Evolutionary conservation across 2,329 filamentous ascomycete species (phyloP).

Genomic region (Remersonia thermophila): DNA sequence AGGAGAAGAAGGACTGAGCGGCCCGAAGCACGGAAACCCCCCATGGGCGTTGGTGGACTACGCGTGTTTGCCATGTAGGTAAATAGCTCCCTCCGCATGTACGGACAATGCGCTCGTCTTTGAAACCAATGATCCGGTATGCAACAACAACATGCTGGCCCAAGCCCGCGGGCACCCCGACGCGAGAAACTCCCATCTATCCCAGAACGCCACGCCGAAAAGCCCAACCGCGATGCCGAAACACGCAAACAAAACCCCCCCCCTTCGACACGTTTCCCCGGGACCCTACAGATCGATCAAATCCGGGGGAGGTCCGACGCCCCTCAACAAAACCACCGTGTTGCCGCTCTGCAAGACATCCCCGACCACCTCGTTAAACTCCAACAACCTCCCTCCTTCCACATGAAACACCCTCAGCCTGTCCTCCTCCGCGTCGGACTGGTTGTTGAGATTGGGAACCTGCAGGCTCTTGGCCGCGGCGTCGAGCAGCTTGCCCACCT

Average conservation of each 20-base stretch:
- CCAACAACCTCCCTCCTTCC: constrained; percentile 73
- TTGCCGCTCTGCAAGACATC: constrained; percentile 65
- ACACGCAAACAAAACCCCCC: not conserved
- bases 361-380: constrained; percentile 80
- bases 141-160: no score
- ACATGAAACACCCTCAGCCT: constrained; percentile 85
- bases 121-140: no score
- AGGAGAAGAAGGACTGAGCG: constrained; percentile 36
- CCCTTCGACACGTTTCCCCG: not conserved
- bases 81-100: no score
- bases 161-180: no score
- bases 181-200: no score
- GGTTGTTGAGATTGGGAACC: constrained; percentile 75
- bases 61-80: no score
- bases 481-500: constrained; percentile 72
- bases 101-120: no score
- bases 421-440: constrained; percentile 61
- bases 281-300: no score
- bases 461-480: constrained; percentile 64
- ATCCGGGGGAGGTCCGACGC: constrained; percentile 68
- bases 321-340: constrained; percentile 76
- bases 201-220: no score
- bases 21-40: constrained; percentile 19
- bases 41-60: not conserved
- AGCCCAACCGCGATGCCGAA: no score